Conservation (phyloP, 495 filamentous ascomycete genomes). For the Stereocaulon alpinum region DNA sequence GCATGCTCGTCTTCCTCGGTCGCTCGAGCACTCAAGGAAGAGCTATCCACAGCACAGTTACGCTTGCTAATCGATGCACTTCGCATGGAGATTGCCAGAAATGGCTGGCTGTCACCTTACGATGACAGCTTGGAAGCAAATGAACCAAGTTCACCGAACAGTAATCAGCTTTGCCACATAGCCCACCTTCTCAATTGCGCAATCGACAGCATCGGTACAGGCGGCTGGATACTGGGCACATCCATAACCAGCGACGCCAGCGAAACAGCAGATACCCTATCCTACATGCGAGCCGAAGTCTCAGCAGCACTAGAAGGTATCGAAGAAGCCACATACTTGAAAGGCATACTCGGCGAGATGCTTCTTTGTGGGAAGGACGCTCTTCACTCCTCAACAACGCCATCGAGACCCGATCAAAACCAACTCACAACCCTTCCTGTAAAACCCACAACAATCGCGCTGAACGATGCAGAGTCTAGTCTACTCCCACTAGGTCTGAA, state of each 20-base stretch:
- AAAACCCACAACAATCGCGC: slow-evolving; percentile 11
- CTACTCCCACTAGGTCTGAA: slow-evolving; percentile 66
- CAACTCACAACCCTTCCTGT: slow-evolving; percentile 23
- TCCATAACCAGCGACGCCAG: slow-evolving; percentile 40
- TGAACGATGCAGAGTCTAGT: slow-evolving; percentile 26
- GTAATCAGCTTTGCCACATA: slow-evolving; percentile 36
- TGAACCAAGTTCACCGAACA: slow-evolving; percentile 43
- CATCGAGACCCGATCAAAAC: slow-evolving; percentile 11
- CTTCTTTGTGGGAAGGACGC: slow-evolving; percentile 50
- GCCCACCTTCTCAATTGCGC: slow-evolving; percentile 61
- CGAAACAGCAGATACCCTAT: slow-evolving; percentile 51
- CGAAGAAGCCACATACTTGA: slow-evolving; percentile 60
- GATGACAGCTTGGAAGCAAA: slow-evolving; percentile 45
- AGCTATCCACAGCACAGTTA: slow-evolving; percentile 56
- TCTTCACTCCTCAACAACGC: slow-evolving; percentile 23
- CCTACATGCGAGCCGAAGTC: slow-evolving; percentile 60
- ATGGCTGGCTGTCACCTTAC: slow-evolving; percentile 62
- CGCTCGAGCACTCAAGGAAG: slow-evolving; percentile 51
- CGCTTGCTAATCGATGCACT: slow-evolving; percentile 66
- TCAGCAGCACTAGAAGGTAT: slow-evolving; percentile 67
- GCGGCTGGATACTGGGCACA: slow-evolving; percentile 64
- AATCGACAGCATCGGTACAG: slow-evolving; percentile 74
- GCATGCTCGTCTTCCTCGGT: slow-evolving; percentile 46
- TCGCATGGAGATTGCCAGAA: slow-evolving; percentile 49
- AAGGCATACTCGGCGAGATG: slow-evolving; percentile 58